Conservation (phyloP, 1,284 basidiomycete species). For the Phellinidium pouzarii region DNA sequence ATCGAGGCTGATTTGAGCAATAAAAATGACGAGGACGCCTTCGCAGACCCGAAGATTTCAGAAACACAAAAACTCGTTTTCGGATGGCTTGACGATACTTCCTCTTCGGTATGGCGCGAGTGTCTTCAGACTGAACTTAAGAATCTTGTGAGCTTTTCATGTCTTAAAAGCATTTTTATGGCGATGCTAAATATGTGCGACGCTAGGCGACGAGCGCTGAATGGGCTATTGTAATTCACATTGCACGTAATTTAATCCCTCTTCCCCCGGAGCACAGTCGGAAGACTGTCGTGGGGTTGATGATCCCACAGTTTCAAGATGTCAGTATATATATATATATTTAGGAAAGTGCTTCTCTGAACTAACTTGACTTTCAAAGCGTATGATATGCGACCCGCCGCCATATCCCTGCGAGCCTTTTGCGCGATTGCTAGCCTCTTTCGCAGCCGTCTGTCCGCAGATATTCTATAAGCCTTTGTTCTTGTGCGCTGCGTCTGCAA, state of each 20-base stretch:
- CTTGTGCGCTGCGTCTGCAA: slow-evolving; percentile 56
- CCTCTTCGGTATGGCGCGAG: slow-evolving; percentile 3
- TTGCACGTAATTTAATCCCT: slow-evolving; percentile 36
- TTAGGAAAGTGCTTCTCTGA: slow-evolving; percentile 19
- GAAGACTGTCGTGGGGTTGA: slow-evolving; percentile 30
- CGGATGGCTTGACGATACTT: slow-evolving; percentile 8
- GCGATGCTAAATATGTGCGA: background rate
- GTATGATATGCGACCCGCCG: slow-evolving; percentile 44
- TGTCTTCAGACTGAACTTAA: slow-evolving; percentile 11
- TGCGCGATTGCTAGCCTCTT: slow-evolving; percentile 40
- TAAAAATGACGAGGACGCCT: slow-evolving; percentile 11
- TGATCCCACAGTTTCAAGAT: slow-evolving; percentile 48
- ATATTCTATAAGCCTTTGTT: slow-evolving; percentile 74
- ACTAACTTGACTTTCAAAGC: slow-evolving; percentile 28
- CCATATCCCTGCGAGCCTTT: slow-evolving; percentile 38
- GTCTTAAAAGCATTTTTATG: background rate
- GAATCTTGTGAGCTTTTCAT: slow-evolving; percentile 6
- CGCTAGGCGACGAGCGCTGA: slow-evolving; percentile 35
- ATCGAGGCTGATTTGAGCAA: slow-evolving; percentile 2
- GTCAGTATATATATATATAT: slow-evolving; percentile 31
- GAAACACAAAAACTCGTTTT: slow-evolving; percentile 6
- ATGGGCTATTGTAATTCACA: slow-evolving; percentile 36
- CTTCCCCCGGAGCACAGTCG: slow-evolving; percentile 41
- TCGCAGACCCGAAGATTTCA: slow-evolving; percentile 1
- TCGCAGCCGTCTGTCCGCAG: slow-evolving; percentile 52